Evolutionary conservation across 768 basidiomycete genomes (phyloP).

Genomic region (Calocybe gangraenosa): DNA sequence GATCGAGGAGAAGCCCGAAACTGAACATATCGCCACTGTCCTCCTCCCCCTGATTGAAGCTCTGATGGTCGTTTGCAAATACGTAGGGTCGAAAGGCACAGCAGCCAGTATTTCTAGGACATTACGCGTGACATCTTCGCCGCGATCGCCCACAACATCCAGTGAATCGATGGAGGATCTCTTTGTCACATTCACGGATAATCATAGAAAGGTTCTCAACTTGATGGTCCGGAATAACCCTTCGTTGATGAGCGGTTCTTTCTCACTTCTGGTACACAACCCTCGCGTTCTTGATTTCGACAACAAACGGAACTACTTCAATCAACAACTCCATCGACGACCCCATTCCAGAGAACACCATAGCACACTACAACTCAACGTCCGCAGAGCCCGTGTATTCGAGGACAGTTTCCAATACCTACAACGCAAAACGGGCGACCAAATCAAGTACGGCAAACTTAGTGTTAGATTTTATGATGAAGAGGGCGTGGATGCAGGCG

Average conservation of each 20-base stretch:
- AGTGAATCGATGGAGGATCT: constrained; percentile 84
- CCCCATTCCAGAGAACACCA: constrained; percentile 78
- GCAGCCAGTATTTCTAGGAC: constrained; percentile 41
- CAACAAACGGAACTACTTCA: constrained; percentile 97
- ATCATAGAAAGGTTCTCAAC: constrained; percentile 91
- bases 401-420: constrained; percentile 96
- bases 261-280: constrained; percentile 93
- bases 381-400: constrained; percentile 88
- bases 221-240: constrained; percentile 98
- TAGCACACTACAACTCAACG: constrained; percentile 80
- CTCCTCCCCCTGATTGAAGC: constrained; percentile 93
- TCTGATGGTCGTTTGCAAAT: constrained; percentile 98
- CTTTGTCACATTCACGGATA: constrained; percentile 90
- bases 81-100: constrained; percentile 69
- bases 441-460: constrained; percentile 97
- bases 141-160: constrained; percentile 62
- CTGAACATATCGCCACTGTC: constrained; percentile 88
- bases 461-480: constrained; percentile 95
- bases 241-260: constrained; percentile 95
- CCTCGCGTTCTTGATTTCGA: constrained; percentile 97
- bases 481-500: constrained; percentile 97
- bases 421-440: constrained; percentile 86
- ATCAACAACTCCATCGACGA: constrained; percentile 85
- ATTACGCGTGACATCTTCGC: constrained; percentile 65
- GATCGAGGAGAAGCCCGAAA: constrained; percentile 75